Base-by-base conservation (phyloP, 768 basidiomycete genomes). In the Hysterangium stoloniferum region DNA sequence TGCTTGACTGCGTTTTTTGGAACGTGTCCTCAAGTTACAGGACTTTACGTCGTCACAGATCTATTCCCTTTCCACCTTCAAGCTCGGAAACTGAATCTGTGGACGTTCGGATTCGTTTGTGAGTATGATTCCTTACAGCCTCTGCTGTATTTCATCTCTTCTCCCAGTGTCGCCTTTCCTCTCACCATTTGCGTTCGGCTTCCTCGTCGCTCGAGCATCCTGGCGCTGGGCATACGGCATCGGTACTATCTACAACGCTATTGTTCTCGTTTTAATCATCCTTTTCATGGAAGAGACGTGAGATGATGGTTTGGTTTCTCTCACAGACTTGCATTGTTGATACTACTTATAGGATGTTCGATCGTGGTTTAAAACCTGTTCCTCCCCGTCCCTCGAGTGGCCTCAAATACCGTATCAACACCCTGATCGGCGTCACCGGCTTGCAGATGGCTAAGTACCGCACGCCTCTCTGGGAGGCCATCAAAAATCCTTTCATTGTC, bases 81-180 rank as follows among this genome's bases (percentile, higher is more conserved):
- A 65, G 80, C 80, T 15, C 72, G 79, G 28, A 81, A 78, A 79
- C 70, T 84, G 31, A 82, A 81, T 56, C 64, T 80, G 44, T 84
- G 82, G 83, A 84, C 82, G 3, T 78, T 85, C 74, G 84, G 81
- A 1, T 82, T 84, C 66, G 74, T 85, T 58, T 61, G 49, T 51
- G 9, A 6, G 49, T 27, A 24, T 19, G n/a, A 7, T 17, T 29
- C 3, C 19, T 42, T 32, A n/a, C 19, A 13, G 15, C 5, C 12
- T 31, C 17, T 24, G 11, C n/a, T n/a, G n/a, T n/a, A n/a, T n/a
- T n/a, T n/a, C n/a, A n/a, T n/a, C 13, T 31, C 13, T 27, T 4
- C 4, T 28, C n/a, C 7, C 13, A 51, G 49, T 82, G 24, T 80
- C 80, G 12, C 80, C 77, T 8, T 79, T 79, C 68, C 57, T 78